Evolutionary conservation across 2,329 filamentous ascomycete genomes (phyloP).

Genomic region (Ophiostoma himal-ulmi): DNA sequence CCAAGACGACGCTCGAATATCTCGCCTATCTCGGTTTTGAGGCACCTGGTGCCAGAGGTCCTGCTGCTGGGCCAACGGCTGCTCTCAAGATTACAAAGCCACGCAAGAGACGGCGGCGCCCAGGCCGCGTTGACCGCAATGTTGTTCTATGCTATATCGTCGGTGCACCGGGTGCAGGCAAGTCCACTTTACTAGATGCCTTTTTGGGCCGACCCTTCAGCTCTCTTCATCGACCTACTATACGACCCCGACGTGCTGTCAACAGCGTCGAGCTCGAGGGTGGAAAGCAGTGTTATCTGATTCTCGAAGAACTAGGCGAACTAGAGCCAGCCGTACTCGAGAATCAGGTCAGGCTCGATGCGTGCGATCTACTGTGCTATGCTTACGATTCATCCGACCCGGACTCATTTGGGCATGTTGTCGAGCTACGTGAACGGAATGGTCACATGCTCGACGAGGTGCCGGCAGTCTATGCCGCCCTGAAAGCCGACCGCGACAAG

Average conservation of each 20-base stretch:
- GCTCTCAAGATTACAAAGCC: constrained; percentile 91
- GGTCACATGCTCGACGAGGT: constrained; percentile 68
- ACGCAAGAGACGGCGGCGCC: constrained; percentile 74
- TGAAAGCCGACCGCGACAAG: constrained; percentile 94
- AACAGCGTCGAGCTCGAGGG: constrained; percentile 95
- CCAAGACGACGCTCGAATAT: constrained; percentile 91
- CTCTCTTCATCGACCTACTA: constrained; percentile 80
- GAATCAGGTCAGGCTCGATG: constrained; percentile 81
- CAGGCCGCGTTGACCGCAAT: constrained; percentile 83
- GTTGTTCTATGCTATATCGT: constrained; percentile 92
- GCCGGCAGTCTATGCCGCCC: constrained; percentile 82
- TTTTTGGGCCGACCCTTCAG: constrained; percentile 88
- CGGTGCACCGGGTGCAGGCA: constrained; percentile 78
- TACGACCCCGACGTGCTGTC: constrained; percentile 87
- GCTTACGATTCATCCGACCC: constrained; percentile 96
- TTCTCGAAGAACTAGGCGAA: constrained; percentile 90
- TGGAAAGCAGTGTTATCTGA: constrained; percentile 94
- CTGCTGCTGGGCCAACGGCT: constrained; percentile 44
- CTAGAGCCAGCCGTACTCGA: constrained; percentile 92
- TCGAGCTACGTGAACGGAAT: constrained; percentile 63
- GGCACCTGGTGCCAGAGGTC: constrained; percentile 38
- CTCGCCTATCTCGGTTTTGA: constrained; percentile 95
- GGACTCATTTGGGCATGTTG: constrained; percentile 89
- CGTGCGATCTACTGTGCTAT: constrained; percentile 91
- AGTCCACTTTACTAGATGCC: constrained; percentile 83